Evolutionary conservation across 257 asterid genomes (phyloP).

Genomic region (Penstemon davidsonii): DNA sequence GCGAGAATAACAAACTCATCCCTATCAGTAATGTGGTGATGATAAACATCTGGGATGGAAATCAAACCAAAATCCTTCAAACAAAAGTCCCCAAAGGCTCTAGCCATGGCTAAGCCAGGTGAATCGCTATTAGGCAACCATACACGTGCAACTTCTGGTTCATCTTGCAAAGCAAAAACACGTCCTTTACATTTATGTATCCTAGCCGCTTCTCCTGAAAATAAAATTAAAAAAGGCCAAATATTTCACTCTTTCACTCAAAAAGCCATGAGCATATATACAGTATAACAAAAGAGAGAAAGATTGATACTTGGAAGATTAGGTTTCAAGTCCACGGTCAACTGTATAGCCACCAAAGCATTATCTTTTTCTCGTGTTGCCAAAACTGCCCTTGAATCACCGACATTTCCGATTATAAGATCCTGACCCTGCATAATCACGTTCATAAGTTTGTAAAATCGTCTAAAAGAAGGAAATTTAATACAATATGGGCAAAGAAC

Average conservation of each 20-base stretch:
- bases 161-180: slow-evolving; percentile 98
- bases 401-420: slow-evolving; percentile 88
- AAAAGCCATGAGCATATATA: background rate
- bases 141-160: slow-evolving; percentile 98
- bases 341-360: slow-evolving; percentile 73
- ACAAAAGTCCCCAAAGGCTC: slow-evolving; percentile 99
- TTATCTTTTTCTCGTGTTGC: slow-evolving; percentile 79
- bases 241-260: slow-evolving; percentile 9
- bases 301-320: slow-evolving; percentile 87
- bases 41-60: slow-evolving; percentile 91
- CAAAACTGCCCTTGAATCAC: slow-evolving; percentile 94
- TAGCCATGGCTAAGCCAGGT: slow-evolving; percentile 98
- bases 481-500: background rate
- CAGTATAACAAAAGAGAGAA: background rate
- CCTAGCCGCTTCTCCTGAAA: slow-evolving; percentile 90
- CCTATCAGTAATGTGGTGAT: slow-evolving; percentile 64
- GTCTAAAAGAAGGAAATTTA: background rate
- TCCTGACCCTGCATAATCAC: slow-evolving; percentile 69
- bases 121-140: slow-evolving; percentile 98
- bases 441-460: background rate
- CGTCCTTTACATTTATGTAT: slow-evolving; percentile 93
- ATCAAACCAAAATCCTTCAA: slow-evolving; percentile 94
- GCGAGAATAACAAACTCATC: slow-evolving; percentile 91
- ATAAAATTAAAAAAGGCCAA: background rate
- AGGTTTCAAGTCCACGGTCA: slow-evolving; percentile 98